These are phyloP conservation scores for Rhodamnia rubescens DNA, from an alignment of 345 rosid genomes.

Conservation along the genomic window DNA sequence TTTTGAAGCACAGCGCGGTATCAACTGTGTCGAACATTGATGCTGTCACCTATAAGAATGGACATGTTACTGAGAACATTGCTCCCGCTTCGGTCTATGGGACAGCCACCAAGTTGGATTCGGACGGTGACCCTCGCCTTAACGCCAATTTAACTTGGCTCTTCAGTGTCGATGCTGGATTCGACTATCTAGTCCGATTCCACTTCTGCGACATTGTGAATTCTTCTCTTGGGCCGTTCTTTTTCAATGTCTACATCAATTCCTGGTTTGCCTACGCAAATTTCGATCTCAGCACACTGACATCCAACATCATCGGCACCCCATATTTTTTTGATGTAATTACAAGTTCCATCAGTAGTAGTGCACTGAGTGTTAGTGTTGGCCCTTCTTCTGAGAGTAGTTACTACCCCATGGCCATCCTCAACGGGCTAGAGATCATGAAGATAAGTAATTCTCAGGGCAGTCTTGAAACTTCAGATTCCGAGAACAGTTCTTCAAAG, in stretches of 20 bases:
- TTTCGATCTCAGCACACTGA: conserved; percentile 32
- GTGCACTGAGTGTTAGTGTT: conserved; percentile 35
- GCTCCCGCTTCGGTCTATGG: conserved; percentile 75
- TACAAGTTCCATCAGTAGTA: conserved; percentile 10
- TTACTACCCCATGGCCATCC: conserved; percentile 2
- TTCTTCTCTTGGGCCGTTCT: not conserved
- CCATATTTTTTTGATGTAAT: conserved; percentile 59
- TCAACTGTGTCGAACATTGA: conserved; percentile 13
- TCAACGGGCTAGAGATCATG: conserved; percentile 12
- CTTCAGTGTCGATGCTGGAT: conserved; percentile 51
- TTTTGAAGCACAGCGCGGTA: conserved; percentile 15
- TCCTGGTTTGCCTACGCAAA: conserved; percentile 26
- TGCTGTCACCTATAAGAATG: conserved; percentile 37
- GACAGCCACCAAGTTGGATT: conserved; percentile 44
- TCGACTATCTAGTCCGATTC: conserved; percentile 59
- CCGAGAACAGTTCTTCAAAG: not conserved
- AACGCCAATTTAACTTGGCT: conserved; percentile 63
- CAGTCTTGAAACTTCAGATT: not conserved
- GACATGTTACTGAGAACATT: conserved; percentile 17
- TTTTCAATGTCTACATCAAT: conserved; percentile 46
- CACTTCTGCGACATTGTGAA: conserved; percentile 60
- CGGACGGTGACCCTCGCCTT: conserved; percentile 4
- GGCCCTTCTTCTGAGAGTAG: conserved; percentile 32
- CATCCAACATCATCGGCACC: conserved; percentile 21
- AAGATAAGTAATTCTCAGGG: conserved; percentile 3